Base-by-base conservation (phyloP, 1,284 basidiomycete genomes). In the Cryptococcus sp. region DNA sequence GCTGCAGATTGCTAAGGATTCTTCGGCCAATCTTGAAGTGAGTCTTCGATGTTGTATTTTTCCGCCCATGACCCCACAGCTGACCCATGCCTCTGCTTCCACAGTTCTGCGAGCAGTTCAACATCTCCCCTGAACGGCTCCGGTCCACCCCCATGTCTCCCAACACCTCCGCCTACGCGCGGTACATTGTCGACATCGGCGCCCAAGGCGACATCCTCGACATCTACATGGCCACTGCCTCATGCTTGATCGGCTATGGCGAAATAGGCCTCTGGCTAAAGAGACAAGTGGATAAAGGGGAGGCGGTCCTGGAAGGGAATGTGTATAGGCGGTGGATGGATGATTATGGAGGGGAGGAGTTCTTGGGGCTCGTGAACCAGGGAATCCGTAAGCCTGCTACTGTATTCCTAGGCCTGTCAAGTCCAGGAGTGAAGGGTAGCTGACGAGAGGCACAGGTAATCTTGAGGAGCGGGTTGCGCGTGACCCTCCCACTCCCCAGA, bases 181-280 rank as follows among this genome's bases (percentile, higher is more conserved):
- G 87, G n/a, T 95, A 87, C 77, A 81, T 95, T 23, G 78, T 94
- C 23, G 88, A 94, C 71, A 79, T 84, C 1, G 89, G 88, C 0
- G 68, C 88, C 16, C 84, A 84, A 71, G 81, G 91, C 4, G 89
- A 92, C 69, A 75, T 84, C 13, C 82, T 85, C 35, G 86, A 85
- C 60, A 78, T 94, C 13, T 76, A 89, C 21, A 86, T 96, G 71
- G 89, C 90, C 0, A 82, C 94, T 2, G 85, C 87, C n/a, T 87
- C 89, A 4, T 98, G 94, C 72, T 80, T 96, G 15, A 78, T 96
- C 0, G 94, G 94, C 0, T 98, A 97, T 69, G 94, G 91, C n/a
- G 90, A 96, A 73, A 89, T 95, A 0, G 94, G 92, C 0, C 78
- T 90, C 40, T 94, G 84, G 87, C 78, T 89, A 46, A 82, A 82